Conservation (phyloP, 2,329 filamentous ascomycete species). For the Ilyonectria destructans region DNA sequence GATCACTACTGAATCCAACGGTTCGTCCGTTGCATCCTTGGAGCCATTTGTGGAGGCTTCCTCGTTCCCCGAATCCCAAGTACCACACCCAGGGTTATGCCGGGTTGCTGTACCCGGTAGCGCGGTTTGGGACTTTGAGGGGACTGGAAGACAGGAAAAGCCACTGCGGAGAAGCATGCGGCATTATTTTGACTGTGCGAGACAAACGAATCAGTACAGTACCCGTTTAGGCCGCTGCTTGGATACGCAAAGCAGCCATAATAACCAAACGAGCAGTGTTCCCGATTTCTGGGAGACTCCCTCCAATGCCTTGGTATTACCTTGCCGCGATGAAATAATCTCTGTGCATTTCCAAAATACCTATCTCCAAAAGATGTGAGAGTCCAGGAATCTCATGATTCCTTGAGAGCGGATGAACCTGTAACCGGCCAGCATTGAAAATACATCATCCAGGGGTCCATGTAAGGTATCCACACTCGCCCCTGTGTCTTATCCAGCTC, state of each 20-base stretch:
- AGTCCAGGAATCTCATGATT: no score
- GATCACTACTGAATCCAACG: constrained; percentile 1
- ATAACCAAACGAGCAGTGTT: background rate
- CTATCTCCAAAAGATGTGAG: no score
- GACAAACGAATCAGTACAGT: background rate
- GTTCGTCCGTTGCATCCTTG: background rate
- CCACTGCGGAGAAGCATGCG: background rate
- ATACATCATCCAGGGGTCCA: background rate
- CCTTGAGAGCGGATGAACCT: no score
- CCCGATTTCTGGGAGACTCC: background rate
- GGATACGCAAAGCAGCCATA: background rate
- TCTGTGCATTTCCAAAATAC: no score
- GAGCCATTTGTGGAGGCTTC: background rate
- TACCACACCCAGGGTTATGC: background rate
- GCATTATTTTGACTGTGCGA: constrained; percentile 13
- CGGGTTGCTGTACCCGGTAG: background rate
- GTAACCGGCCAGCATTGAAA: no score
- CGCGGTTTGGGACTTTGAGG: constrained; percentile 1
- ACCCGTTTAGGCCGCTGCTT: background rate
- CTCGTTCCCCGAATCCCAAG: constrained; percentile 2
- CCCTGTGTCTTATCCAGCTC: background rate
- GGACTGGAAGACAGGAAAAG: background rate
- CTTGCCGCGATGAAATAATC: no score
- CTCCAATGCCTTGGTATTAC: background rate
- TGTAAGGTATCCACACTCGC: background rate